Conservation (phyloP, 306 rosid species). For the Vigna radiata region DNA sequence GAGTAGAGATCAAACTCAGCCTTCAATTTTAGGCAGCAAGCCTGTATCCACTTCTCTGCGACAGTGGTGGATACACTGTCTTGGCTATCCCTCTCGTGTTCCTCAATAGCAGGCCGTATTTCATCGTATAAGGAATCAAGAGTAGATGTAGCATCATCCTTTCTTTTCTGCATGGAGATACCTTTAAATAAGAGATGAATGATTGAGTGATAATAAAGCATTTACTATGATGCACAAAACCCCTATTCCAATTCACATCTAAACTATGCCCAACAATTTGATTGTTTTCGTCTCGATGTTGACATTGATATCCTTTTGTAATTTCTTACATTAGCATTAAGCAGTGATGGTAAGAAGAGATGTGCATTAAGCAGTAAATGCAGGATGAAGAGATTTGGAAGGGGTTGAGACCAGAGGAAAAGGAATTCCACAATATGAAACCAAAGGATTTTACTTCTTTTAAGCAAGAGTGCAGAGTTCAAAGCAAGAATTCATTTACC, state of each 20-base stretch:
- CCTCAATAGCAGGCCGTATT: constrained; percentile 97
- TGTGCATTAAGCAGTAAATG: constrained; percentile 3
- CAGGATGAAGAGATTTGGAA: background rate
- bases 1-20: constrained; percentile 87
- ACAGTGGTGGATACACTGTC: constrained; percentile 88
- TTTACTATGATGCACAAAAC: constrained; percentile 3
- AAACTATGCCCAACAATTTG: constrained; percentile 7
- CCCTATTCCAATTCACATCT: background rate
- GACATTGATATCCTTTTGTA: background rate
- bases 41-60: constrained; percentile 97
- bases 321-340: background rate
- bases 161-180: constrained; percentile 62
- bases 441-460: background rate
- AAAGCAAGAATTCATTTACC: background rate
- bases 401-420: background rate
- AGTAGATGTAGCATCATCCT: constrained; percentile 60
- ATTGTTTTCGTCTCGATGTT: constrained; percentile 20
- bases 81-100: constrained; percentile 92
- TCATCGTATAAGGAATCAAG: constrained; percentile 85
- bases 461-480: background rate
- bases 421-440: background rate
- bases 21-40: constrained; percentile 80
- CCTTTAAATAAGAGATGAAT: constrained; percentile 14
- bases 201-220: background rate
- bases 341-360: background rate